A percentile compares a stretch with the other conserved stretches of the same genome.
Conservation (phyloP, 176 grass and related monocot genomes). For the Rhynchospora breviuscula region DNA sequence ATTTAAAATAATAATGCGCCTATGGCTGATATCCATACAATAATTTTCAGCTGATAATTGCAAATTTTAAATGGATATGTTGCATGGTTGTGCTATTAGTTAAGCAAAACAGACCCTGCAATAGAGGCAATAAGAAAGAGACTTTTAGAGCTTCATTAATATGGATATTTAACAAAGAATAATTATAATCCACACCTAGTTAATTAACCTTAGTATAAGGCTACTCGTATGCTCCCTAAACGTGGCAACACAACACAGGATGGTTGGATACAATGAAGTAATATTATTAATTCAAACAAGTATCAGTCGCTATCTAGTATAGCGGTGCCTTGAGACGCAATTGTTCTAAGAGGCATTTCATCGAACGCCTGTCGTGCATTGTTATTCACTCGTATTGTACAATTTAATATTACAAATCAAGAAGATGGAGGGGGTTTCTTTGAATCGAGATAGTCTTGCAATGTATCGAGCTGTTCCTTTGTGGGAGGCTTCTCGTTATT, state of each 20-base stretch:
- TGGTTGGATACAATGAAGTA: neutral
- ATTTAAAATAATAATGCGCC: neutral
- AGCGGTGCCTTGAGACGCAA: too few relatives aligned
- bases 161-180: neutral
- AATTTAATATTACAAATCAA: neutral
- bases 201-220: neutral
- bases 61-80: neutral
- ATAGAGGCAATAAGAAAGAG: neutral
- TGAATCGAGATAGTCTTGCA: slow-evolving; percentile 55
- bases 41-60: neutral
- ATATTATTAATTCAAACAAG: neutral
- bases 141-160: neutral
- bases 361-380: neutral
- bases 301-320: neutral
- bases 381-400: neutral
- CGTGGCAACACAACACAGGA: slow-evolving; percentile 8
- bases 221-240: neutral
- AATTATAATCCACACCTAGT: slow-evolving; percentile 6
- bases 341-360: neutral
- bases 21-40: neutral
- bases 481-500: slow-evolving; percentile 62
- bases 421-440: slow-evolving; percentile 26
- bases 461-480: slow-evolving; percentile 59
- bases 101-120: neutral
- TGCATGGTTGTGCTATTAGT: neutral